Percentiles rank a stretch among this genome's conserved stretches.
Evolutionary conservation across 106 monocot genomes (phyloP).

Genomic region (Agapanthus africanus): DNA sequence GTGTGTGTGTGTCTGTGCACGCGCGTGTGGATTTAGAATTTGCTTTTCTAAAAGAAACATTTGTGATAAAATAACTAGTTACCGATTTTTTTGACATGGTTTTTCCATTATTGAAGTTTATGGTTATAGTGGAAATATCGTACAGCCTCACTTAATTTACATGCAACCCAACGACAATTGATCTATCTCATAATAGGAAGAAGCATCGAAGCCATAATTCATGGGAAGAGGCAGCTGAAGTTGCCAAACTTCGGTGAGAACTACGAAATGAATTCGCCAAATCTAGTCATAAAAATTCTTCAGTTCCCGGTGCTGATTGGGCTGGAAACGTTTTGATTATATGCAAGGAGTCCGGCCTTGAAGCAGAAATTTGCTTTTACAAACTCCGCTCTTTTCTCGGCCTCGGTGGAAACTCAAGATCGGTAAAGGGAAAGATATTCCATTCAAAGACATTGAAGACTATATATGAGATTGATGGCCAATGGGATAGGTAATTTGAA

Average conservation of each 20-base stretch:
- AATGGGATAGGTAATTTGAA: conserved; percentile 63
- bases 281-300: conserved; percentile 58
- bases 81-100: too few species aligned
- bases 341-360: conserved; percentile 63
- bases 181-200: conserved; percentile 29
- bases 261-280: conserved; percentile 75
- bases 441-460: conserved; percentile 26
- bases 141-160: too few species aligned
- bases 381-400: conserved; percentile 56
- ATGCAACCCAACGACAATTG: too few species aligned
- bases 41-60: too few species aligned
- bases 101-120: too few species aligned
- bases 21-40: too few species aligned
- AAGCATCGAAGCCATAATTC: conserved; percentile 47
- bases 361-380: conserved; percentile 55
- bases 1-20: too few species aligned
- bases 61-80: too few species aligned
- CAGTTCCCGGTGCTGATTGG: conserved; percentile 62
- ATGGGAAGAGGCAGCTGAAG: conserved; percentile 60
- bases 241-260: conserved; percentile 49
- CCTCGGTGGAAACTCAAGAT: conserved; percentile 54
- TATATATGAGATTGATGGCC: conserved; percentile 71
- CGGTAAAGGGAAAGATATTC: conserved; percentile 62
- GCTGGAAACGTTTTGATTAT: conserved; percentile 45
- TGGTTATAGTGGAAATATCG: too few species aligned